These are phyloP conservation scores for Malassezia yamatoensis DNA, from an alignment of 1,284 basidiomycete species.

Conservation along the genomic window DNA sequence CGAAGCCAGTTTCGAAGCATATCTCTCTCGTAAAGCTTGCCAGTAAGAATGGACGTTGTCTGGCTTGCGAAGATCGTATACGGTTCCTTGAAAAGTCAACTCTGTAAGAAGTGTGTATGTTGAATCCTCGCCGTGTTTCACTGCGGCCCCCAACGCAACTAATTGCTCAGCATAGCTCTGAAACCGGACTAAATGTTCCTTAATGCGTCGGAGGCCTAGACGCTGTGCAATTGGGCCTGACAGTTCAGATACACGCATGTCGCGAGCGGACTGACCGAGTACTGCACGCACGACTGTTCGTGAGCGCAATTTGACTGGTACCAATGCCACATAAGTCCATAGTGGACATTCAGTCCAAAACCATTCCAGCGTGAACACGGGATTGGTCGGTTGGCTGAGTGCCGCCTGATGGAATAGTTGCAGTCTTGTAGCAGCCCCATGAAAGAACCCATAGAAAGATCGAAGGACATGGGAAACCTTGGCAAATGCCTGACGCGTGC, in stretches of 20 bases:
- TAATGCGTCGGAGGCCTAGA: constrained; percentile 14
- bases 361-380: constrained; percentile 20
- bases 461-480: constrained; percentile 18
- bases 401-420: constrained; percentile 24
- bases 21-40: not conserved
- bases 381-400: not conserved
- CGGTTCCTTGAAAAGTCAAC: not conserved
- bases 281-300: constrained; percentile 13
- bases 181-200: constrained; percentile 5
- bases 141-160: constrained; percentile 2
- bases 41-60: constrained; percentile 5
- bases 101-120: not conserved
- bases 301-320: constrained; percentile 7
- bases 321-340: constrained; percentile 18
- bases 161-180: constrained; percentile 14
- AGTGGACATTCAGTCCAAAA: constrained; percentile 30
- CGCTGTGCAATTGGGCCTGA: constrained; percentile 15
- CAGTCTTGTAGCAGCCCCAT: constrained; percentile 23
- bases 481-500: constrained; percentile 16
- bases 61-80: not conserved
- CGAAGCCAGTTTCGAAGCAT: not conserved
- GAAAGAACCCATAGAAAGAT: constrained; percentile 24
- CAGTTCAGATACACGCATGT: constrained; percentile 13
- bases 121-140: not conserved
- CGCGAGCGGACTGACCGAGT: constrained; percentile 9